Evolutionary conservation across 345 rosid species (phyloP).

Genomic region (Reutealis trisperma): DNA sequence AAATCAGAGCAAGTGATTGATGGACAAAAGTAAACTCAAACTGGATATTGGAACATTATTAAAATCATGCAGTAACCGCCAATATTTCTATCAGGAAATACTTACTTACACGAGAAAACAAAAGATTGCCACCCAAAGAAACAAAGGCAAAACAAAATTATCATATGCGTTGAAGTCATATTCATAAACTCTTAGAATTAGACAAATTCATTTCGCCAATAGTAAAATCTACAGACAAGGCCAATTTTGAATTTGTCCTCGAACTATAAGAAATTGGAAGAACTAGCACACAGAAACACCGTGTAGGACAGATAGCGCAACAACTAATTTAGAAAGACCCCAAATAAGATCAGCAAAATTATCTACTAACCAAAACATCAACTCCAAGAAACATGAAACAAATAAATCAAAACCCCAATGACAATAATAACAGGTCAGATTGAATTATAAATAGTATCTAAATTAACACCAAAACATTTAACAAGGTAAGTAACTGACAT

Average conservation of each 20-base stretch:
- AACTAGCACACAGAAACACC: background rate
- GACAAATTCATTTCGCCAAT: too few relatives aligned
- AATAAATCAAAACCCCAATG: background rate
- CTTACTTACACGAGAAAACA: too few relatives aligned
- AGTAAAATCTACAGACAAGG: too few relatives aligned
- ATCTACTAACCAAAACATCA: background rate
- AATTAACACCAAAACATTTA: background rate
- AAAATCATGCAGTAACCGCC: background rate
- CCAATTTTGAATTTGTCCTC: too few relatives aligned
- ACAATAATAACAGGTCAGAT: background rate
- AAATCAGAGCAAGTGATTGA: conserved; percentile 1
- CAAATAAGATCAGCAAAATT: background rate
- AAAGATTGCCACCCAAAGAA: too few relatives aligned
- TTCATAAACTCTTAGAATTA: too few relatives aligned
- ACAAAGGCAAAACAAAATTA: too few relatives aligned
- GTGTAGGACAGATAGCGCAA: background rate
- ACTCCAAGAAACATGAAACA: background rate
- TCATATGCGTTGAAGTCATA: too few relatives aligned
- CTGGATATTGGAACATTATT: too few relatives aligned
- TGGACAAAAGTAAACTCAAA: background rate
- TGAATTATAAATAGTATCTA: background rate
- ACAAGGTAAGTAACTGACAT: background rate
- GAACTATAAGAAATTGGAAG: background rate
- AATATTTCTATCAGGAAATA: too few relatives aligned
- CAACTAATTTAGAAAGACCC: background rate